Evolutionary conservation across 202 grass and related monocot species (phyloP).

Genomic region (Brachypodium distachyon): DNA sequence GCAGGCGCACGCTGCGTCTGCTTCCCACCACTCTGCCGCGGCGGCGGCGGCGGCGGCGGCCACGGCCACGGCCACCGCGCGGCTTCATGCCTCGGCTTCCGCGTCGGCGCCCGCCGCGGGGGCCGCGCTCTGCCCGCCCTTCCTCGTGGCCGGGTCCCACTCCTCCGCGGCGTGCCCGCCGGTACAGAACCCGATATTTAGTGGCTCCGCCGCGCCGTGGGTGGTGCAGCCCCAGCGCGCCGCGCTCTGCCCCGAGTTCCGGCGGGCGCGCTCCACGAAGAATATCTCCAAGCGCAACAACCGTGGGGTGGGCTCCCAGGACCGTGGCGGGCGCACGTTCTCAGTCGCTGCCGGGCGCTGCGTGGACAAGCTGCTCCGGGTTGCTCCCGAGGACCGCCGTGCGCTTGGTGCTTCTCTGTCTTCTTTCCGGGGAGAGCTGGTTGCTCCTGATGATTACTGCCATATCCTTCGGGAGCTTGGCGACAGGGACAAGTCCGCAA

Average conservation of each 20-base stretch:
- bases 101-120: constrained; percentile 1
- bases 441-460: constrained; percentile 67
- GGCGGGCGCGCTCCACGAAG: constrained; percentile 58
- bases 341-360: constrained; percentile 52
- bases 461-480: constrained; percentile 58
- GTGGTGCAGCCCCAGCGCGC: constrained; percentile 29
- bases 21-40: constrained; percentile 27
- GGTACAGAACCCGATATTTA: constrained; percentile 46
- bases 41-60: constrained; percentile 18
- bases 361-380: constrained; percentile 51
- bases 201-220: constrained; percentile 27
- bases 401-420: constrained; percentile 22
- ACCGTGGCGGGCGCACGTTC: constrained; percentile 10
- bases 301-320: constrained; percentile 16
- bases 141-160: constrained; percentile 18
- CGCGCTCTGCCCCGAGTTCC: constrained; percentile 70
- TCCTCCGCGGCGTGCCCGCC: constrained; percentile 29
- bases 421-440: constrained; percentile 38
- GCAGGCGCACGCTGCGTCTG: constrained; percentile 26
- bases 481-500: constrained; percentile 41
- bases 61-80: constrained; percentile 17
- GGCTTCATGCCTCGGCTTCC: constrained; percentile 7
- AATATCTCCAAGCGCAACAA: constrained; percentile 88
- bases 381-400: constrained; percentile 30
- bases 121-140: constrained; percentile 15